Conservation (phyloP, 2,329 filamentous ascomycete species). For the Dichotomopilus funicola region DNA sequence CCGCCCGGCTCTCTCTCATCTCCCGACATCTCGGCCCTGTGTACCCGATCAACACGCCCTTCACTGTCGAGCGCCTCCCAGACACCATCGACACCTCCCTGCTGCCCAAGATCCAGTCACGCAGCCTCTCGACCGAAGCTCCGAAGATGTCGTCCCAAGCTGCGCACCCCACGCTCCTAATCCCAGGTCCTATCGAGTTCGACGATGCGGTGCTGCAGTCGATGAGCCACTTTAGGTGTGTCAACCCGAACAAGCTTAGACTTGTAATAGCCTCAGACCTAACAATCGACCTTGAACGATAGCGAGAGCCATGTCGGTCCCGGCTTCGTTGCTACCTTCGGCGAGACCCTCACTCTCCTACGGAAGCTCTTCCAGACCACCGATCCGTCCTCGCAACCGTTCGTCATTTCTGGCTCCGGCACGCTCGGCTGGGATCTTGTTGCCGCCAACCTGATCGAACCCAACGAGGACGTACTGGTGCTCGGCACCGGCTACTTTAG, state of each 20-base stretch:
- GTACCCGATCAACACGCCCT: slow-evolving; percentile 29
- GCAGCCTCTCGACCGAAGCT: slow-evolving; percentile 25
- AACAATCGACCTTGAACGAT: slow-evolving; percentile 5
- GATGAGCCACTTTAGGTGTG: slow-evolving; percentile 88
- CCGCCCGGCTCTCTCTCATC: slow-evolving; percentile 32
- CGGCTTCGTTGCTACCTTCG: slow-evolving; percentile 83
- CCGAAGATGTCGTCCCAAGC: slow-evolving; percentile 55
- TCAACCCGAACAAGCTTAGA: not conserved
- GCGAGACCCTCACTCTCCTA: slow-evolving; percentile 80
- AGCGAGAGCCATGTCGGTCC: slow-evolving; percentile 92
- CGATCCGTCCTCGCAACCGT: slow-evolving; percentile 75
- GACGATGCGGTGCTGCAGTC: slow-evolving; percentile 93
- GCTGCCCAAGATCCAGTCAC: slow-evolving; percentile 24
- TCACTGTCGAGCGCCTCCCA: slow-evolving; percentile 26
- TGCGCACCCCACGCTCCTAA: slow-evolving; percentile 69
- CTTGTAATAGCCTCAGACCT: not conserved
- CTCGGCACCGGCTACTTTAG: slow-evolving; percentile 97
- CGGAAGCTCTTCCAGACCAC: slow-evolving; percentile 92
- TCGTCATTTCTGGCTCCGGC: slow-evolving; percentile 88
- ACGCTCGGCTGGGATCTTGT: slow-evolving; percentile 97
- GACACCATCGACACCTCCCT: slow-evolving; percentile 27
- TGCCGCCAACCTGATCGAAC: slow-evolving; percentile 85
- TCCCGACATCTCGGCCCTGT: slow-evolving; percentile 32
- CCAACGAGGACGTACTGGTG: slow-evolving; percentile 83
- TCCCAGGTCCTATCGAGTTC: slow-evolving; percentile 96